Percentiles rank a stretch among this genome's conserved stretches.
phyloP scores from a whole-genome alignment of 2,329 filamentous ascomycete species.

The Nigrospora sphaerica region DNA sequence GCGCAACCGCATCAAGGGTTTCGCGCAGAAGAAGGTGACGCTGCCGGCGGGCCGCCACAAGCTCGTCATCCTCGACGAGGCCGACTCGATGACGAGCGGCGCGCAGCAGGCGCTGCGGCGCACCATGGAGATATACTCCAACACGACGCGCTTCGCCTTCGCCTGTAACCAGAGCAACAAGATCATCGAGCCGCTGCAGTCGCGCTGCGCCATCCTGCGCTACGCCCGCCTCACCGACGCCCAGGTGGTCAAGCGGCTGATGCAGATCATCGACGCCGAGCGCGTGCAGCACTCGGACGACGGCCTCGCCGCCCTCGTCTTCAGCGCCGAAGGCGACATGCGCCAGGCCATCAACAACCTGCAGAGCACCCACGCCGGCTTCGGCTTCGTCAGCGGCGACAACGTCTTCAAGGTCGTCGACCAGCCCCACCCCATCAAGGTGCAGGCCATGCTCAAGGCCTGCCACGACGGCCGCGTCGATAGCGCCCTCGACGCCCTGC shows the following conservation, averaged over 20 bases:
- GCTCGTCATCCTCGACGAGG: constrained; percentile 94
- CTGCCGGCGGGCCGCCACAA: constrained; percentile 87
- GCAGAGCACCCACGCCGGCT: constrained; percentile 87
- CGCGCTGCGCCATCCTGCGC: constrained; percentile 88
- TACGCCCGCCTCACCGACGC: constrained; percentile 89
- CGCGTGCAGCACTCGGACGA: constrained; percentile 87
- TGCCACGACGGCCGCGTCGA: constrained; percentile 92
- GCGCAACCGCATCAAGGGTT: constrained; percentile 93
- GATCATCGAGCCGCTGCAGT: constrained; percentile 98
- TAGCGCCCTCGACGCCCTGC: constrained; percentile 74
- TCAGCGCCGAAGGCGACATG: constrained; percentile 98
- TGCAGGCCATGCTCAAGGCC: constrained; percentile 96
- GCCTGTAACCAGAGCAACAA: constrained; percentile 99
- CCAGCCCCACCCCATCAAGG: constrained; percentile 93
- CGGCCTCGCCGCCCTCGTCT: constrained; percentile 90
- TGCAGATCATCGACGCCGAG: constrained; percentile 91
- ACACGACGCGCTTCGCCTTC: constrained; percentile 94
- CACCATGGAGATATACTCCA: constrained; percentile 98
- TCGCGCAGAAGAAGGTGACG: constrained; percentile 98
- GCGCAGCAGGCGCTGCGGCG: constrained; percentile 90
- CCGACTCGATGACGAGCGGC: constrained; percentile 95
- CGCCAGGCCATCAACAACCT: constrained; percentile 98
- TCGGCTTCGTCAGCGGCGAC: constrained; percentile 94
- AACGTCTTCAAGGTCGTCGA: constrained; percentile 98
- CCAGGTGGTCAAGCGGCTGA: constrained; percentile 82